Evolutionary conservation across 805 yeast genomes (phyloP).

Genomic region (Maudiozyma saulgeensis): DNA sequence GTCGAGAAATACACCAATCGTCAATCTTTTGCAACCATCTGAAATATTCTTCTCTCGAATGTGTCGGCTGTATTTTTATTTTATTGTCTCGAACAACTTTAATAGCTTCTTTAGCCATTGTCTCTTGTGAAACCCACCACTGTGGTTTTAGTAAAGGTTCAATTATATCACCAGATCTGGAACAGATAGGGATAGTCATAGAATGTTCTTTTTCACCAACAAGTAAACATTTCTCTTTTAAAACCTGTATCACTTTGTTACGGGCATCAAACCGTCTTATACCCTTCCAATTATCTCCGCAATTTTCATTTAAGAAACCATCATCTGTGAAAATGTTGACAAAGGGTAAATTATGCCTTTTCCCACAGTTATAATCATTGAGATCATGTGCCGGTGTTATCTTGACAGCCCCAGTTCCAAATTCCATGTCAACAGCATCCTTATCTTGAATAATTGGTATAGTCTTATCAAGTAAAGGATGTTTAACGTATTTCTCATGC

Average conservation of each 20-base stretch:
- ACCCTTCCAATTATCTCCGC: conserved; percentile 80
- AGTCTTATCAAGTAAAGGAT: conserved; percentile 76
- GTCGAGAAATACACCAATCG: conserved; percentile 98
- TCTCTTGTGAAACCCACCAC: conserved; percentile 94
- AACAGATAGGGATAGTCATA: conserved; percentile 90
- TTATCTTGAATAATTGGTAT: conserved; percentile 81
- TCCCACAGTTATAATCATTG: conserved; percentile 92
- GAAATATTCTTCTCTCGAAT: conserved; percentile 84
- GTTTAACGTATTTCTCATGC: conserved; percentile 83
- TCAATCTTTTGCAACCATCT: conserved; percentile 91
- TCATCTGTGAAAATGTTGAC: conserved; percentile 86
- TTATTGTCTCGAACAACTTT: conserved; percentile 73
- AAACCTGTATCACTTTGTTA: conserved; percentile 61
- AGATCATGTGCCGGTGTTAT: conserved; percentile 97
- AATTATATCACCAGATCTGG: conserved; percentile 91
- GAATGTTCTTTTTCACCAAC: conserved; percentile 83
- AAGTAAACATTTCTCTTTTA: conserved; percentile 61
- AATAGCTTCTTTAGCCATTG: conserved; percentile 79
- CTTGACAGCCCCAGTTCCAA: conserved; percentile 99
- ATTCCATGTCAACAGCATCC: conserved; percentile 95
- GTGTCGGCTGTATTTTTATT: conserved; percentile 69
- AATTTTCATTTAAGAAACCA: conserved; percentile 77
- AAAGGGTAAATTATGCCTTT: conserved; percentile 77
- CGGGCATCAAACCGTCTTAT: conserved; percentile 92
- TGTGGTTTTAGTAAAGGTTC: conserved; percentile 96